Base-by-base conservation (phyloP, 1,284 basidiomycete species). In the Earliella scabrosa region DNA sequence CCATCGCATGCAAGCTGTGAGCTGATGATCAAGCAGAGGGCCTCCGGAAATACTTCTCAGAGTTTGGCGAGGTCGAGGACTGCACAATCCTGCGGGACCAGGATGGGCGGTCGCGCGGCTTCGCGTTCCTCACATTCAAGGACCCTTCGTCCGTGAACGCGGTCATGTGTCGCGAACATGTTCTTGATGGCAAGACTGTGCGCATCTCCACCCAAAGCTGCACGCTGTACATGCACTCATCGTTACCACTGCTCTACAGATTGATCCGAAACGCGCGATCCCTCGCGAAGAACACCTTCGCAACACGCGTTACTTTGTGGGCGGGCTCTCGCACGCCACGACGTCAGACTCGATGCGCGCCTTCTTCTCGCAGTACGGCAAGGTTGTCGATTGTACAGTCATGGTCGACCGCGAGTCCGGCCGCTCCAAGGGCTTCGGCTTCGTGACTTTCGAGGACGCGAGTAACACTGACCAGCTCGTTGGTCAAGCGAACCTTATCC, bases 181-280 rank as follows among this genome's bases (percentile, higher is more conserved):
- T 85, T 61, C 81, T 97, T n/a, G 95, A 97, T 65, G 95, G 95
- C 45, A 97, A 97, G 80, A 59, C 66, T 52, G 66, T 67, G 54
- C 49, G 65, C 40, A 8, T 2, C 20, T n/a, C 39, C 32, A 13
- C 14, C 39, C 7, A 18, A 11, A 2, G n/a, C 9, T 14, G 7
- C 36, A 13, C 38, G 24, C n/a, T 23, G 31, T 50, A 49, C 43
- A 55, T 41, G 2, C 13, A 35, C 34, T 40, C 13, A 41, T 31
- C 13, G 7, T 24, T 45, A 18, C n/a, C 29, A 14, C 16, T 52
- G 27, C 16, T 18, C 7, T 46, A 21, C 70, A 97, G 94, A 97
- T 97, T 68, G 95, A 97, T 68, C 95, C 95, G 5, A 97, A 97
- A 73, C 88, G 95, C 41, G 95, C 95, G 0, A 96, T 97, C 56